Evolutionary conservation across 352 stramenopile species (phyloP), one percentile per base, ranked within the genome.

Genomic region (Globisporangium camurandrum): DNA sequence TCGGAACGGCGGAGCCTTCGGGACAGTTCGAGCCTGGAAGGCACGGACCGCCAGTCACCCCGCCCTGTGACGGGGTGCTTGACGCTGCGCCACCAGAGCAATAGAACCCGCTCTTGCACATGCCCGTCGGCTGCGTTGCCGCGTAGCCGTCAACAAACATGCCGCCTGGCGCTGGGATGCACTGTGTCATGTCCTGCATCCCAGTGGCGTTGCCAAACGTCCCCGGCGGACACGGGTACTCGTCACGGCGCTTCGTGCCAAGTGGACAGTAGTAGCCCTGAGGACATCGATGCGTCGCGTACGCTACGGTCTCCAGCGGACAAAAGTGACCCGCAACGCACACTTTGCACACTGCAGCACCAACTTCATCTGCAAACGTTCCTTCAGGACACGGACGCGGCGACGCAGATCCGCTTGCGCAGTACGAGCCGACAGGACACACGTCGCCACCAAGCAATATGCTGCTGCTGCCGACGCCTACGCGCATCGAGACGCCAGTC

Each of bases 21-120:
- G 79, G 77, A 42, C 91, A 97, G 48, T 96, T 97, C 16, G 80
- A 83, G 4, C 91, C 91, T 11, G 65, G 63, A 9, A 90, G 62
- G 62, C 88, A 97, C 2, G 80, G 77, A 0, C 80, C 80, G n/a
- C 80, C 80, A 0, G 65, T 77, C 8, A 54, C 34, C n/a, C n/a
- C n/a, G 31, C 50, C 64, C 0, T 43, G 61, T 17, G 58, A 37
- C 22, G 80, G 80, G n/a, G 80, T 87, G 16, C 59, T 68, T 1
- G 73, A 73, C 1, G 53, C n/a, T 5, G 77, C 84, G 16, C 77
- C 75, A 28, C 77, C 70, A 0, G 67, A 77, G 46, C 83, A 96
- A 48, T 94, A 96, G 34, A 84, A 95, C 0, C 87, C 87, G 28
- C 73, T 85, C n/a, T 65, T 67, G 38, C 88, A 97, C 3, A 54